These are phyloP conservation scores for Diutina neorugosa DNA, from an alignment of 1,139 yeast genomes.

Conservation along the genomic window DNA sequence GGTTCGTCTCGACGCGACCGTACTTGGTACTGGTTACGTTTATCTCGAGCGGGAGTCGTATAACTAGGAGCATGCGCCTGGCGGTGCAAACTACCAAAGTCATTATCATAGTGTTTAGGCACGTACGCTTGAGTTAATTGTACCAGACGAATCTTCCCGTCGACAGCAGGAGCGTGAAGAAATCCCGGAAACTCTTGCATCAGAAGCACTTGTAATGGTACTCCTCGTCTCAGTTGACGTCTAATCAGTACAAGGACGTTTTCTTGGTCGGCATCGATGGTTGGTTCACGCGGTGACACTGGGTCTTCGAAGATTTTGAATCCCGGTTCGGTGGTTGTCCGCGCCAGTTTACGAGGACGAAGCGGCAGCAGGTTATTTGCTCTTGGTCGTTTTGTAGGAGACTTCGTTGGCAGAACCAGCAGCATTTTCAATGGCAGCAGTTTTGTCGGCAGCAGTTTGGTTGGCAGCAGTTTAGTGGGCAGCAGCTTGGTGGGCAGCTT, in stretches of 20 bases:
- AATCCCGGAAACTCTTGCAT: background rate
- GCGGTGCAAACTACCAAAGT: background rate
- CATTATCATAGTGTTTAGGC: background rate
- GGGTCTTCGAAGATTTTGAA: background rate
- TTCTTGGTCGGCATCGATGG: background rate
- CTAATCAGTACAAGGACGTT: background rate
- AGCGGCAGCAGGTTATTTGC: background rate
- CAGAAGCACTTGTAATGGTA: background rate
- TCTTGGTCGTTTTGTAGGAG: background rate
- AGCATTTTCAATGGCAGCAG: background rate
- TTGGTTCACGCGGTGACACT: background rate
- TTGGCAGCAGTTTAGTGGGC: background rate
- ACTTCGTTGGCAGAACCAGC: background rate
- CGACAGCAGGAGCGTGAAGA: background rate
- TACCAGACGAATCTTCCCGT: background rate
- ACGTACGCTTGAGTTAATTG: background rate
- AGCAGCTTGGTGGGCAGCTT: background rate
- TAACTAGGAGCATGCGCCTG: background rate
- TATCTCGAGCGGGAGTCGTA: background rate
- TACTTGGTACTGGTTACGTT: background rate
- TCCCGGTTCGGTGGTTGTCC: background rate
- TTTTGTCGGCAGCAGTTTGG: background rate
- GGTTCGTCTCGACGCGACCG: background rate
- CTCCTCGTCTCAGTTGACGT: background rate
- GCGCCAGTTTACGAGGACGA: background rate